Percentiles rank a stretch among this genome's conserved stretches.
Conservation (phyloP, 306 rosid species). For the Gynostemma pentaphyllum region DNA sequence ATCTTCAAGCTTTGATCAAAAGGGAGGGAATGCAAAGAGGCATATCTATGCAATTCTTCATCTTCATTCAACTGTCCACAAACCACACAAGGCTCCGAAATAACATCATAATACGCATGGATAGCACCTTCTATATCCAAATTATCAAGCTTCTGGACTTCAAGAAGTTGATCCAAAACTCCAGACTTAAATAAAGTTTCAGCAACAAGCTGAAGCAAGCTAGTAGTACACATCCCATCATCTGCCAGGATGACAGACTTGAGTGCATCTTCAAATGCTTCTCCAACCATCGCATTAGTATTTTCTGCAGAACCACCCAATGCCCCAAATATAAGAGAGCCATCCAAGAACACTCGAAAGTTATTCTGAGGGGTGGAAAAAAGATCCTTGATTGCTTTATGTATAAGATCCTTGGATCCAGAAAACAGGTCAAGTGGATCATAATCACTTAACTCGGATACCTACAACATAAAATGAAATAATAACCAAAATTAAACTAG, state of each 20-base stretch:
- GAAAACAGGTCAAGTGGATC: slow-evolving; percentile 86
- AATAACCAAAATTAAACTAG: neutral
- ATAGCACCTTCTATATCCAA: slow-evolving; percentile 91
- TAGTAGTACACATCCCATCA: slow-evolving; percentile 40
- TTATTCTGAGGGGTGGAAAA: slow-evolving; percentile 84
- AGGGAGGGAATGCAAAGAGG: slow-evolving; percentile 64
- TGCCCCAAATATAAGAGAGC: slow-evolving; percentile 74
- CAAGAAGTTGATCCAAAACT: slow-evolving; percentile 56
- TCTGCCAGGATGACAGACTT: slow-evolving; percentile 46
- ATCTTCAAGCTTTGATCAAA: slow-evolving; percentile 66
- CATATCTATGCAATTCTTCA: slow-evolving; percentile 23
- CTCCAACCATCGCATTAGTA: slow-evolving; percentile 36
- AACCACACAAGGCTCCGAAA: slow-evolving; percentile 52
- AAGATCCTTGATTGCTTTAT: slow-evolving; percentile 68
- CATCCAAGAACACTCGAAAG: slow-evolving; percentile 79
- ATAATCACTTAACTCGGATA: slow-evolving; percentile 59
- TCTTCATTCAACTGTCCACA: slow-evolving; percentile 49
- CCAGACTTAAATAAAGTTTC: slow-evolving; percentile 52
- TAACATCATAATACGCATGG: slow-evolving; percentile 74
- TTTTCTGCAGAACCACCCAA: slow-evolving; percentile 61
- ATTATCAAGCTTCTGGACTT: slow-evolving; percentile 73
- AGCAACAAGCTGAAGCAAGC: slow-evolving; percentile 59
- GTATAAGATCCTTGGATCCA: slow-evolving; percentile 63
- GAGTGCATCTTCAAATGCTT: slow-evolving; percentile 77
- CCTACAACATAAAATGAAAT: slow-evolving; percentile 32